These are phyloP conservation scores for Neurospora sp. DNA, from an alignment of 2,329 filamentous ascomycete species.

Conservation along the genomic window DNA sequence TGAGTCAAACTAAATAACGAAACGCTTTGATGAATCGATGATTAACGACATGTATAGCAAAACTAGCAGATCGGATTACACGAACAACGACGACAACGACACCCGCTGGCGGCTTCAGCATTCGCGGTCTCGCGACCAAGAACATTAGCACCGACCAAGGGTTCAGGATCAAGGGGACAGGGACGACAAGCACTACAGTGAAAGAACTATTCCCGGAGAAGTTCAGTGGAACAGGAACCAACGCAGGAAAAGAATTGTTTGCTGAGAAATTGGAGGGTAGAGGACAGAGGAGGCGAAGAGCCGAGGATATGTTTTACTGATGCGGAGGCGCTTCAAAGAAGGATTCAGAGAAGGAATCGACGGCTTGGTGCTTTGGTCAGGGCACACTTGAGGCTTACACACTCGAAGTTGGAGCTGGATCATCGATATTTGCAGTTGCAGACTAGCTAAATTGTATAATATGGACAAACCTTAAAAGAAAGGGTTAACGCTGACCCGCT, in stretches of 20 bases:
- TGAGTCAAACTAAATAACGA: neutral
- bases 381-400: neutral
- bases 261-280: conserved; percentile 49
- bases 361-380: neutral
- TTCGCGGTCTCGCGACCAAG: conserved; percentile 47
- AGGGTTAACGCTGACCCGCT: neutral
- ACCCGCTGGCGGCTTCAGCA: conserved; percentile 38
- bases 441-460: neutral
- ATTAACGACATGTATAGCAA: conserved; percentile 18
- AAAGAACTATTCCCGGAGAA: conserved; percentile 64
- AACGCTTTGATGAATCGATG: neutral
- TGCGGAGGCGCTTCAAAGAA: neutral
- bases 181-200: conserved; percentile 40
- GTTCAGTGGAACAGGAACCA: conserved; percentile 33
- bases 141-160: conserved; percentile 29
- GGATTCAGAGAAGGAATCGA: neutral
- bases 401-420: neutral
- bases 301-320: conserved; percentile 63
- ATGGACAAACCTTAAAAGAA: neutral
- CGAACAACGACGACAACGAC: conserved; percentile 15
- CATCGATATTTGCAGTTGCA: neutral
- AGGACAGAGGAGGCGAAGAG: conserved; percentile 51
- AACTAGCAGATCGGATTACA: conserved; percentile 27
- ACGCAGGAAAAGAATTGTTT: conserved; percentile 62
- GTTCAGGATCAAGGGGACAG: conserved; percentile 59